Percentiles rank a stretch among this genome's conserved stretches.
These are phyloP conservation scores for Sphagnum tenellum DNA, from an alignment of 225 moss, liverwort and hornwort genomes.

Conservation along the genomic window DNA sequence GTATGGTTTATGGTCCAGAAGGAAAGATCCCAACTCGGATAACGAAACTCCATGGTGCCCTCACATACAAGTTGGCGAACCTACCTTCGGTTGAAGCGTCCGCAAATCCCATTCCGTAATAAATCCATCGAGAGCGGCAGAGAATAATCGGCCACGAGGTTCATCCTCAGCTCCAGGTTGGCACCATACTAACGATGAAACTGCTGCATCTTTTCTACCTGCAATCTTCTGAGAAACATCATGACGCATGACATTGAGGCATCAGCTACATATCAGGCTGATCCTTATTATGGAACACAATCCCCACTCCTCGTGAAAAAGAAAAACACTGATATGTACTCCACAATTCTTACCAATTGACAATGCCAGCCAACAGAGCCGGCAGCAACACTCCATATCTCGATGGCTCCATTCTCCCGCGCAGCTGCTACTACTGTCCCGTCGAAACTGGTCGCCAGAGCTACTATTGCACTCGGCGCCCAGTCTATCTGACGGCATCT, in stretches of 20 bases:
- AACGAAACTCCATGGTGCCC: too few species aligned
- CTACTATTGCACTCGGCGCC: constrained; percentile 83
- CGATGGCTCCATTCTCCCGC: constrained; percentile 81
- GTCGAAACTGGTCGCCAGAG: constrained; percentile 87
- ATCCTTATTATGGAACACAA: too few species aligned
- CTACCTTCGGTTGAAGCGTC: constrained; percentile 69
- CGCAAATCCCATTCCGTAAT: constrained; percentile 92
- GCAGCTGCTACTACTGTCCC: constrained; percentile 83
- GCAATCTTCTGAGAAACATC: constrained; percentile 56
- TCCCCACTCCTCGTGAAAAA: too few species aligned
- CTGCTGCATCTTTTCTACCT: constrained; percentile 70
- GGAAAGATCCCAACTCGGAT: too few species aligned
- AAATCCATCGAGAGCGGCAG: constrained; percentile 79
- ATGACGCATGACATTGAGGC: too few species aligned
- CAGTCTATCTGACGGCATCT: constrained; percentile 98
- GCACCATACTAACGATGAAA: constrained; percentile 87
- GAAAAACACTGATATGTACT: too few species aligned
- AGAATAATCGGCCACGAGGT: constrained; percentile 76
- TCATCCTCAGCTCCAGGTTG: constrained; percentile 32
- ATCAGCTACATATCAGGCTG: too few species aligned
- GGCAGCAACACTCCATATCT: constrained; percentile 95
- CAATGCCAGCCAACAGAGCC: constrained; percentile 98
- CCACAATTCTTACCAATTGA: constrained; percentile 42
- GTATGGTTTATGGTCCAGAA: too few species aligned
- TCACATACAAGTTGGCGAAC: too few species aligned